These are phyloP conservation scores for Cercospora sp. DNA, from an alignment of 2,329 filamentous ascomycete genomes.

Conservation along the genomic window DNA sequence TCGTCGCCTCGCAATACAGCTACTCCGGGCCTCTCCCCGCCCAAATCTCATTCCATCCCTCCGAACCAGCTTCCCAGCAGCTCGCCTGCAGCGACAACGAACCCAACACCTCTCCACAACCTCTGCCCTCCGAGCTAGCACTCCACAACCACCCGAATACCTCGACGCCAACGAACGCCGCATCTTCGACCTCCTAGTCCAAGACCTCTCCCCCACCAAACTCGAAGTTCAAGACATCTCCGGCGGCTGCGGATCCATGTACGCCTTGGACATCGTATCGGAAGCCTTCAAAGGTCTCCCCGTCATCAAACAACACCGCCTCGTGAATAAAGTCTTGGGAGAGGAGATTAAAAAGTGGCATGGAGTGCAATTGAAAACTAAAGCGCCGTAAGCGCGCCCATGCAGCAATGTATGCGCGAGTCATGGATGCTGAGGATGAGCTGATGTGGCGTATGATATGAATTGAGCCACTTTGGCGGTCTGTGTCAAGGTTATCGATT, in stretches of 20 bases:
- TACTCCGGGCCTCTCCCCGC: slow-evolving; percentile 2
- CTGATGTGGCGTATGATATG: not conserved
- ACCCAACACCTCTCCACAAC: not conserved
- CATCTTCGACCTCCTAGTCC: slow-evolving; percentile 50
- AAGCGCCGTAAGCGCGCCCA: slow-evolving; percentile 43
- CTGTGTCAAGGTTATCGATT: slow-evolving; percentile 2
- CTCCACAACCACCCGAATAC: slow-evolving; percentile 45
- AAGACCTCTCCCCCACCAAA: slow-evolving; percentile 45
- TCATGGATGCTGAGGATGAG: slow-evolving; percentile 1
- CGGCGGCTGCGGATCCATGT: slow-evolving; percentile 85
- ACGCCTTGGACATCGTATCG: slow-evolving; percentile 75
- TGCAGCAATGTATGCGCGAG: not conserved
- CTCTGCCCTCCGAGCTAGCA: not conserved
- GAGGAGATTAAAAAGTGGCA: slow-evolving; percentile 81
- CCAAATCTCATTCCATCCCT: not conserved
- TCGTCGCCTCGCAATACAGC: slow-evolving; percentile 7
- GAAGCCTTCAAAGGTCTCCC: slow-evolving; percentile 67
- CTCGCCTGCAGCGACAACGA: not conserved
- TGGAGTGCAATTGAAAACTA: slow-evolving; percentile 76
- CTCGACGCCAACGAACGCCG: slow-evolving; percentile 49
- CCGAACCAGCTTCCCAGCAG: not conserved
- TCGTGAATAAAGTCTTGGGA: slow-evolving; percentile 73
- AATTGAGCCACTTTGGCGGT: slow-evolving; percentile 4
- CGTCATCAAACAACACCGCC: slow-evolving; percentile 77
- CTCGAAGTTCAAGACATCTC: slow-evolving; percentile 72